Evolutionary conservation across 2,329 filamentous ascomycete genomes (phyloP).

Genomic region (Alternaria sp.): DNA sequence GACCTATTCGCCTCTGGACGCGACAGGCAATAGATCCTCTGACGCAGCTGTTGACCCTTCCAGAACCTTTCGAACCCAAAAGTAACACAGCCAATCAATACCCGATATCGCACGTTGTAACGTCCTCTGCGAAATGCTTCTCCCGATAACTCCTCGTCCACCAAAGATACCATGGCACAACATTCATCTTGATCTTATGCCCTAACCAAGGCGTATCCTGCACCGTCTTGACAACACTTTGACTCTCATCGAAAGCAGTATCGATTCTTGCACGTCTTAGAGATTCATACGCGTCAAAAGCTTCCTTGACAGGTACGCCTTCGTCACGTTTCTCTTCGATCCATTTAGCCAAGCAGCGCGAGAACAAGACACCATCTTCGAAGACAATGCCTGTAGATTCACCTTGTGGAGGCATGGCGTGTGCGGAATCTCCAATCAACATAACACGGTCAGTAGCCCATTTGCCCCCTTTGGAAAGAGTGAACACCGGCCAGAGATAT

Average conservation of each 20-base stretch:
- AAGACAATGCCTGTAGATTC: slow-evolving; percentile 63
- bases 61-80: not conserved
- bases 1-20: not conserved
- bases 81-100: slow-evolving; percentile 37
- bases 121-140: slow-evolving; percentile 58
- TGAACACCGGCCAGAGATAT: slow-evolving; percentile 59
- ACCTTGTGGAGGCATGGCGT: slow-evolving; percentile 62
- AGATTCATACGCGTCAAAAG: slow-evolving; percentile 59
- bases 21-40: not conserved
- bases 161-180: slow-evolving; percentile 60
- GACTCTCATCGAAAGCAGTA: slow-evolving; percentile 57
- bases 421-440: slow-evolving; percentile 58
- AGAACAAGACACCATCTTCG: slow-evolving; percentile 62
- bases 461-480: slow-evolving; percentile 54
- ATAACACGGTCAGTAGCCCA: slow-evolving; percentile 57
- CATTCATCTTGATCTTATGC: slow-evolving; percentile 56
- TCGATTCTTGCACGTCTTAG: slow-evolving; percentile 57
- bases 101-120: slow-evolving; percentile 52
- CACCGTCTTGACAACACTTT: slow-evolving; percentile 57
- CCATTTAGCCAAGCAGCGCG: slow-evolving; percentile 55
- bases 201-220: slow-evolving; percentile 57
- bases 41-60: not conserved
- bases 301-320: slow-evolving; percentile 52
- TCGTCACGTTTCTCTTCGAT: slow-evolving; percentile 47
- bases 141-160: slow-evolving; percentile 53